Conservation (phyloP, 164 flowering plant species). For the Stephania cephalantha region DNA sequence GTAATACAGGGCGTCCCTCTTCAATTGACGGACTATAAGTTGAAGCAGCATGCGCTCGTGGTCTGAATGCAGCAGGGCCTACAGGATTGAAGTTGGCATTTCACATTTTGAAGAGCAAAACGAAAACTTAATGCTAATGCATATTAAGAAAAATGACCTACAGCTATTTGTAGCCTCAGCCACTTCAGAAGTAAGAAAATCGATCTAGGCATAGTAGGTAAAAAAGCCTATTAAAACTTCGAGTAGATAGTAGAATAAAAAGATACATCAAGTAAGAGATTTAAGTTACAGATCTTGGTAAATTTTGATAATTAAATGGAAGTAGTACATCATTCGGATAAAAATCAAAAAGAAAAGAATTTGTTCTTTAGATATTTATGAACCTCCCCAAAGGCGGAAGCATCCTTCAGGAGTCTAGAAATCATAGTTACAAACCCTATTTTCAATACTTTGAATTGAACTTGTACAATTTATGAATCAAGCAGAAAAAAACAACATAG, state of each 20-base stretch:
- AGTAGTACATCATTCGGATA: neutral
- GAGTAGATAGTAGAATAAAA: neutral
- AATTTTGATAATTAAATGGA: neutral
- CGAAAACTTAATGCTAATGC: neutral
- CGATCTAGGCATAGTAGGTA: too few relatives aligned
- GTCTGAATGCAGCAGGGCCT: constrained; percentile 99
- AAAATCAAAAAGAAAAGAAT: neutral
- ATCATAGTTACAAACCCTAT: neutral
- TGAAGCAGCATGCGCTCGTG: constrained; percentile 70
- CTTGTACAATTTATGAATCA: neutral
- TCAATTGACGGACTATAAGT: constrained; percentile 61
- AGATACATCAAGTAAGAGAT: neutral
- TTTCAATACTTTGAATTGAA: neutral
- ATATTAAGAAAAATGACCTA: neutral
- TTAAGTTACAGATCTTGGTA: neutral
- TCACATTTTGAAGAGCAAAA: neutral
- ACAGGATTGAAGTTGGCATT: constrained; percentile 7
- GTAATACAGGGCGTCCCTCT: constrained; percentile 93
- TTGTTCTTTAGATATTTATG: neutral
- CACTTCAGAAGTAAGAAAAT: too few relatives aligned
- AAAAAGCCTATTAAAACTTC: too few relatives aligned
- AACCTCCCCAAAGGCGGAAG: neutral
- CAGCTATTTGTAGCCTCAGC: too few relatives aligned
- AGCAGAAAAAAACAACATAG: neutral
- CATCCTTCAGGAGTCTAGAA: neutral